Base-by-base conservation (phyloP, 1,139 yeast species). In the Eremothecium gossypii region DNA sequence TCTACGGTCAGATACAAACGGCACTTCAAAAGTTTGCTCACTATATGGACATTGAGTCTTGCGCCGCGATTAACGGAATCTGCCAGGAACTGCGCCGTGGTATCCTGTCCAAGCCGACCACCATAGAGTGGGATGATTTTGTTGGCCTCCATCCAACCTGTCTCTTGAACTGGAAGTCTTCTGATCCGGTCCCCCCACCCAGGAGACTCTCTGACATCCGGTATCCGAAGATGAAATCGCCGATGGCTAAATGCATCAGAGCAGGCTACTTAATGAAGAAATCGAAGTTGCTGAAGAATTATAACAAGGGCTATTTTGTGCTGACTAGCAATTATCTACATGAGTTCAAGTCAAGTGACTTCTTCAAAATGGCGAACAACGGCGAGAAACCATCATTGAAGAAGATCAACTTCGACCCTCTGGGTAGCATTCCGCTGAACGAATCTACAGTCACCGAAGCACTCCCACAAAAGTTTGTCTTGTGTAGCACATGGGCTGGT, bases 121-220 rank as follows among this genome's bases (percentile, higher is more conserved):
- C 70, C 27, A 69, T 76, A 50, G 93, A 83, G 63, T 83, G 91
- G 91, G 85, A 81, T 55, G 74, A 76, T 33, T 82, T 81, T 49
- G 79, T 83, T 41, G 67, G 76, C 42, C 79, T 79, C 45, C 63
- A 65, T 42, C 67, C 69, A 2, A 61, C 60, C 39, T 68, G 71
- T 44, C 50, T 69, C 30, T 44, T 71, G 38, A 51, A 58, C 33
- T 61, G 72, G 52, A 64, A 59, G 46, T 68, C 79, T 45, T 79
- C 74, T 47, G 71, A 76, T 44, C 68, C 71, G 7, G 63, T 65
- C 17, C 71, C 71, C 2, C 48, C 48, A 26, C 71, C 52, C 50
- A 79, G 74, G 66, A 77, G 66, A 49, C 65, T 64, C 44, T 67
- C 67, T 58, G 73, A 70, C 39, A 60, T 74, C 8, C 65, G 65